Percentiles rank a stretch among this genome's conserved stretches.
Evolutionary conservation across 176 grass and related monocot species (phyloP).

Genomic region (Oryza glaberrima): DNA sequence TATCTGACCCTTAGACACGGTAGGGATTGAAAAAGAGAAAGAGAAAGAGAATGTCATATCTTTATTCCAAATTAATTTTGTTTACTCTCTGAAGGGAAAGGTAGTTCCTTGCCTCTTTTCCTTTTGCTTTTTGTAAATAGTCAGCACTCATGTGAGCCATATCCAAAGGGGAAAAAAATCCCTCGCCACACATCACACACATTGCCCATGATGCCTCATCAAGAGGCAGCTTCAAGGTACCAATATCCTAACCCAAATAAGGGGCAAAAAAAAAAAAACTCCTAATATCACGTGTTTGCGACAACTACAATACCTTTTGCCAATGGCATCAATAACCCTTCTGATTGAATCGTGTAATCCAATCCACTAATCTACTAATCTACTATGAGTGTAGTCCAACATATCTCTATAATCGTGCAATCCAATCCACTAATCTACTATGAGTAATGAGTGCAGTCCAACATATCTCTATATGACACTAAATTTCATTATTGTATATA

Average conservation of each 20-base stretch:
- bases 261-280: background rate
- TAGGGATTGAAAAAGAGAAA: background rate
- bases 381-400: background rate
- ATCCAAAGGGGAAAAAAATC: background rate
- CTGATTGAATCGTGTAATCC: background rate
- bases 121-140: background rate
- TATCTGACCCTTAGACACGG: background rate
- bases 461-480: background rate
- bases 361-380: background rate
- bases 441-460: background rate
- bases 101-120: background rate
- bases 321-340: background rate
- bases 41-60: background rate
- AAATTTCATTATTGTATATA: background rate
- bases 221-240: background rate
- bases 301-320: background rate
- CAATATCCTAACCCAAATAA: background rate
- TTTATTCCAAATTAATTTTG: background rate
- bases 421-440: background rate
- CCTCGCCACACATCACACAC: background rate
- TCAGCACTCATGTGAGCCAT: background rate
- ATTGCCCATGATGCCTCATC: background rate
- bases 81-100: background rate
- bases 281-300: background rate
- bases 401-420: background rate